phyloP scores from a whole-genome alignment of 495 filamentous ascomycete genomes.

The Hyaloscypha hepaticicola region DNA sequence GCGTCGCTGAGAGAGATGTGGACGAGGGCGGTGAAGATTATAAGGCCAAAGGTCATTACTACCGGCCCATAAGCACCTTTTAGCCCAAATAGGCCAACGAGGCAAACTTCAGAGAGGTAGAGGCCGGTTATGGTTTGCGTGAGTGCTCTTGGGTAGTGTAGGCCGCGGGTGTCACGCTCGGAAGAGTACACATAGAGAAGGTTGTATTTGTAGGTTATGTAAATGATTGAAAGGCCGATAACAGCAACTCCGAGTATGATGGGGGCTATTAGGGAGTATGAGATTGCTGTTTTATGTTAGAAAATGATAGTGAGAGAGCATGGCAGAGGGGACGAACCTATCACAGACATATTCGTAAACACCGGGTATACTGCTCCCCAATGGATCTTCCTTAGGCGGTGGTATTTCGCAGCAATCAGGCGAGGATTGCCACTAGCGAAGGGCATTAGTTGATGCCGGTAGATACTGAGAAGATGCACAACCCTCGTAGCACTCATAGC shows the following conservation, averaged over 20 bases:
- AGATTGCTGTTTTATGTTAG: conserved; percentile 54
- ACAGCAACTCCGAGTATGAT: conserved; percentile 83
- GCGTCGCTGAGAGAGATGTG: conserved; percentile 77
- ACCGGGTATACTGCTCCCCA: conserved; percentile 91
- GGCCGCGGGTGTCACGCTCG: conserved; percentile 83
- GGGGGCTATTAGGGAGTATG: conserved; percentile 88
- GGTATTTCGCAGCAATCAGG: conserved; percentile 56
- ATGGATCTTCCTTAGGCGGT: conserved; percentile 58
- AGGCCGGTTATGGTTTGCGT: conserved; percentile 87
- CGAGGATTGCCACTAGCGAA: conserved; percentile 53
- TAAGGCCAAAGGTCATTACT: conserved; percentile 76
- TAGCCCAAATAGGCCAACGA: conserved; percentile 87
- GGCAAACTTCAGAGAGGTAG: conserved; percentile 79
- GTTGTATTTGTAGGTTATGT: conserved; percentile 93
- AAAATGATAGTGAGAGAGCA: conserved; percentile 1
- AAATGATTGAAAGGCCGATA: conserved; percentile 80
- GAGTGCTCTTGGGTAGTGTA: conserved; percentile 78
- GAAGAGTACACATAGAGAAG: conserved; percentile 85
- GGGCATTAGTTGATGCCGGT: conserved; percentile 73
- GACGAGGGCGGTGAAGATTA: conserved; percentile 77
- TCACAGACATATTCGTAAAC: conserved; percentile 81
- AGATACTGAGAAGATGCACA: conserved; percentile 72
- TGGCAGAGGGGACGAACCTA: conserved; percentile 52
- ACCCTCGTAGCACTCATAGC: conserved; percentile 73
- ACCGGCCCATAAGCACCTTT: conserved; percentile 71